These are phyloP conservation scores for Camellia japonica DNA, from an alignment of 148 eudicot genomes.

Conservation along the genomic window DNA sequence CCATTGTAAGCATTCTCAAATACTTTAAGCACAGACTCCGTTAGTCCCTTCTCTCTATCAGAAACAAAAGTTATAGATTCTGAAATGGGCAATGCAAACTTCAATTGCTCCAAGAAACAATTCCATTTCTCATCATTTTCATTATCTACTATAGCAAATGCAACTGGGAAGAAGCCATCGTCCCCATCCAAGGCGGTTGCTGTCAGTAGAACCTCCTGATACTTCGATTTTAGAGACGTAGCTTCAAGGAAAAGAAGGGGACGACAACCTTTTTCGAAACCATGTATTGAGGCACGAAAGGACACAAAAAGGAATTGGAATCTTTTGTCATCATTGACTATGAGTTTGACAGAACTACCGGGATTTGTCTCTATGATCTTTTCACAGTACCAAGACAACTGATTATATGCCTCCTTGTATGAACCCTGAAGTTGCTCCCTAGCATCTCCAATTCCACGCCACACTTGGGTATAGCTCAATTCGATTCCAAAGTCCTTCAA, in stretches of 20 bases:
- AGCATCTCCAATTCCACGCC: slow-evolving; percentile 47
- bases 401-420: slow-evolving; percentile 45
- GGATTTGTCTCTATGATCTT: slow-evolving; percentile 44
- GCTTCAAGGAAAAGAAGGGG: slow-evolving; percentile 57
- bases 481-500: slow-evolving; percentile 39
- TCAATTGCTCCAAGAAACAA: slow-evolving; percentile 53
- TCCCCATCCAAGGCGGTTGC: slow-evolving; percentile 53
- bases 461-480: slow-evolving; percentile 41
- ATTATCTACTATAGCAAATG: slow-evolving; percentile 46
- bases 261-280: slow-evolving; percentile 45
- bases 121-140: slow-evolving; percentile 43
- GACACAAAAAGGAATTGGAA: slow-evolving; percentile 41
- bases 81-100: slow-evolving; percentile 33
- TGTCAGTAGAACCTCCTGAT: slow-evolving; percentile 45
- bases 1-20: slow-evolving; percentile 44
- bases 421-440: slow-evolving; percentile 55
- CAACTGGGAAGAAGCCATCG: slow-evolving; percentile 56
- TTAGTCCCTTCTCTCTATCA: slow-evolving; percentile 45
- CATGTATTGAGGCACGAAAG: slow-evolving; percentile 33
- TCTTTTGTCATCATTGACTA: slow-evolving; percentile 36
- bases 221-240: slow-evolving; percentile 39
- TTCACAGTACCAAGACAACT: slow-evolving; percentile 40
- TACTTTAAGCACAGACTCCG: slow-evolving; percentile 30
- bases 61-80: slow-evolving; percentile 44
- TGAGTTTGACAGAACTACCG: slow-evolving; percentile 35